Evolutionary conservation across 1,284 basidiomycete species (phyloP), one percentile per base, ranked within the genome.

Genomic region (Trichosporon coremiiforme): DNA sequence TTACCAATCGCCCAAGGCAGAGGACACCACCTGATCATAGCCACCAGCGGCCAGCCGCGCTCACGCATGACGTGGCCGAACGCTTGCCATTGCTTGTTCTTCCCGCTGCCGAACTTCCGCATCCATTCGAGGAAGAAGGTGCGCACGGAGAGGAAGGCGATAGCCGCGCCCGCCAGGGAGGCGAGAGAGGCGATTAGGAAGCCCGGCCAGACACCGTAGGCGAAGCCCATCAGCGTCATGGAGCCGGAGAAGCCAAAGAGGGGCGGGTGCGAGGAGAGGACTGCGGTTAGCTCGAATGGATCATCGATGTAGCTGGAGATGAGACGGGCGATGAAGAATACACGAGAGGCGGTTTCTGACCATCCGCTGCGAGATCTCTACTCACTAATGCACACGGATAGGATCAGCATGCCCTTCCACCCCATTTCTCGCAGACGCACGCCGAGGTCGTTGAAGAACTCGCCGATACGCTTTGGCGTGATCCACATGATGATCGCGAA

Each of bases 21-120:
- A 6, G 83, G 83, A 68, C 82, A 83, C 71, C 79, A 84, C 9
- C 83, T 70, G 67, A 84, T 83, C 82, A 84, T 83, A 66, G 80
- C 78, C 55, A 84, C 76, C 31, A 84, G 73, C 1, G 80, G 78
- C 25, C 77, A 71, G 0, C 83, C 83, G 67, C 80, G 80, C n/a
- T 77, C 77, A n/a, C 73, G 69, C 78, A 84, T 81, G 67, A 84
- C 83, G 65, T 80, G 78, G 0, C 77, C 79, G 67, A 84, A 84
- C 7, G 83, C 83, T 36, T 80, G 78, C 81, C 81, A 84, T 68
- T 82, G 80, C 65, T 79, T 76, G 65, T 78, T 81, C 70, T 76
- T 74, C 55, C 76, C 71, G 12, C 73, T 66, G 6, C 76, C 77
- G 64, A 78, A 77, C 31, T 64, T 62, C 60, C 75, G 70, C 75